Evolutionary conservation across 345 rosid species (phyloP), one percentile per base, ranked within the genome.

Genomic region (Ceriops zippeliana): DNA sequence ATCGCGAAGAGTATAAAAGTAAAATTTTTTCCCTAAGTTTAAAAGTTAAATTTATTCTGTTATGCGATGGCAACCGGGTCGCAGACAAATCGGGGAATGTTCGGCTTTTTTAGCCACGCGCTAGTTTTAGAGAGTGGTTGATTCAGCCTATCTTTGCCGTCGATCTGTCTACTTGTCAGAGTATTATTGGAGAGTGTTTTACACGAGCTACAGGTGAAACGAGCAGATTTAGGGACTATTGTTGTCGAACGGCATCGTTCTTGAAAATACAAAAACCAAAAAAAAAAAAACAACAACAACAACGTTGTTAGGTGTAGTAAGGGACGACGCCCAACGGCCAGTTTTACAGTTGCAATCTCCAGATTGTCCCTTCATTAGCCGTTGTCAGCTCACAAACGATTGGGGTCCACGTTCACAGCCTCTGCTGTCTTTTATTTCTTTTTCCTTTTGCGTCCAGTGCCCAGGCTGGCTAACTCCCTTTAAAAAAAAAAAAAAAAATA

Each of bases 271-370:
- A 7, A 34, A 34, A 11, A 2, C 10, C 1, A 38, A 38, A 38
- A 38, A 37, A 37, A 35, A 35, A 35, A 35, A 0, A 35, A 7
- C 7, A 35, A 35, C 7, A 35, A 35, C 7, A 1, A 10, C 2
- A 38, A 38, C 46, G 46, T 38, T 10, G 2, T 38, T 38, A 0
- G 16, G 46, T 38, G 13, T 38, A 38, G 10, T 38, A 2, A 7
- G 37, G 9, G 37, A 1, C 37, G 37, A 7, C 37, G 37, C 37
- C 37, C 37, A 34, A 38, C 46, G 46, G 46, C 46, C 46, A 38
- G 2, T 57, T 61, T 57, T 62, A 70, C 52, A 68, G 71, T 65
- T 65, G 67, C 68, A 7, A 30, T 57, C 54, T 62, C 59, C 75
- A 52, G 70, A 72, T 73, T 65, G 81, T 78, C 69, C 20, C 22